Evolutionary conservation across 345 rosid genomes (phyloP), one percentile per base, ranked within the genome.

Genomic region (Dipteronia sinensis): DNA sequence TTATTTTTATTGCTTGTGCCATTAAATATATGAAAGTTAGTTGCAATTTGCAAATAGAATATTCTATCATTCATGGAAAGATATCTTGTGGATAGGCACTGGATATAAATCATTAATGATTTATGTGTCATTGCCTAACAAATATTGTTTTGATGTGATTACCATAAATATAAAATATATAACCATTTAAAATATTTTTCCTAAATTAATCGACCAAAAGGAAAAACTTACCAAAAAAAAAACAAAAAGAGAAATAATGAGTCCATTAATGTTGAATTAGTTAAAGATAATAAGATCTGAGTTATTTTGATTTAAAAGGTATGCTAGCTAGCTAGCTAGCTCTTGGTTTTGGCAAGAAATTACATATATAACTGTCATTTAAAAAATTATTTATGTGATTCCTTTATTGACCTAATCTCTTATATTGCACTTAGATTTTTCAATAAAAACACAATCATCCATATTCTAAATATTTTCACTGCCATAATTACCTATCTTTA

Each of bases 51-150:
- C 38, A n/a, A 17, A 73, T 10, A 71, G 6, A 25, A 61, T 23
- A 56, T 59, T 61, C 38, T 40, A 16, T 42, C 40, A 42, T 61
- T 62, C n/a, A 73, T 62, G 58, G 76, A 23, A 73, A 63, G 7
- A 44, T 62, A 73, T 73, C 46, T 44, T 27, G 19, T 0, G 44
- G 22, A 6, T 10, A 25, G 59, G 63, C 17, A 22, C 6, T 2
- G 4, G 7, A 44, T 62, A 16, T 42, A 25, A 7, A 42, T 2
- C 16, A 23, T 73, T 44, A 42, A 42, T 59, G 38, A 40, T 23
- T 53, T 17, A 40, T 16, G 42, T 23, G 58, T 73, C 68, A 23
- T 63, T 74, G 42, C 69, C 68, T 44, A 23, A 25, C 44, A 40
- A 40, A 40, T 40, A 40, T 7, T 42, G 10, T 40, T 55, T 66